Evolutionary conservation across 2,329 filamentous ascomycete genomes (phyloP).

Genomic region (Diplodia seriata): DNA sequence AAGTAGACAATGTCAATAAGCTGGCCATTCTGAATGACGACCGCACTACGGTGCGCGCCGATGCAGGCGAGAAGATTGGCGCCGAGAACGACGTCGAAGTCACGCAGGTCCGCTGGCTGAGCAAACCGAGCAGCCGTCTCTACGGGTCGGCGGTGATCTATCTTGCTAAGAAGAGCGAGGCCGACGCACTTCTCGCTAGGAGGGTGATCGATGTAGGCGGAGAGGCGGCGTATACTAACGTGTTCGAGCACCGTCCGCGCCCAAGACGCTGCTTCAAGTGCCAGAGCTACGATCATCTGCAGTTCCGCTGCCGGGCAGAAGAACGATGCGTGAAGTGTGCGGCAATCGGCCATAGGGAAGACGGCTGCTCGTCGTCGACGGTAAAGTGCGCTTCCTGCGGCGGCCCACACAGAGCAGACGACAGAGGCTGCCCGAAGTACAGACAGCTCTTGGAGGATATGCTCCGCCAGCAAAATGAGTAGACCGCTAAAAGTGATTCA

Average conservation of each 20-base stretch:
- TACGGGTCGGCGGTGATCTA: constrained; percentile 1
- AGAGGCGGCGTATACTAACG: too few relatives aligned
- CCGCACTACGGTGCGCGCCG: too few relatives aligned
- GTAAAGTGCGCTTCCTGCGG: background rate
- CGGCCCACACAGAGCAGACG: background rate
- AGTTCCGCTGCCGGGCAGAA: background rate
- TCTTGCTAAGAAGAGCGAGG: background rate
- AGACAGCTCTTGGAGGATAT: background rate
- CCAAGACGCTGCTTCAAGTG: too few relatives aligned
- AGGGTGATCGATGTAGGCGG: too few relatives aligned
- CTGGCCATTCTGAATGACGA: too few relatives aligned
- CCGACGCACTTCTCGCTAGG: background rate
- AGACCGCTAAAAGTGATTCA: background rate
- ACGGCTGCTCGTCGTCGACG: background rate
- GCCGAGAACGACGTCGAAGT: background rate
- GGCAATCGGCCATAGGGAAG: background rate
- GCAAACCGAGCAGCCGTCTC: background rate
- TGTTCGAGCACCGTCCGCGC: too few relatives aligned
- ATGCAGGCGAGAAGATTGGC: too few relatives aligned
- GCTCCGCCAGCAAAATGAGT: background rate
- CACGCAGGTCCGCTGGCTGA: background rate
- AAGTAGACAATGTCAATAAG: background rate
- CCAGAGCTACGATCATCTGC: too few relatives aligned
- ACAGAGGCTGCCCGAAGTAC: background rate
- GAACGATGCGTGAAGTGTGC: background rate